Evolutionary conservation across 805 yeast genomes (phyloP).

Genomic region (Candida verbasci): DNA sequence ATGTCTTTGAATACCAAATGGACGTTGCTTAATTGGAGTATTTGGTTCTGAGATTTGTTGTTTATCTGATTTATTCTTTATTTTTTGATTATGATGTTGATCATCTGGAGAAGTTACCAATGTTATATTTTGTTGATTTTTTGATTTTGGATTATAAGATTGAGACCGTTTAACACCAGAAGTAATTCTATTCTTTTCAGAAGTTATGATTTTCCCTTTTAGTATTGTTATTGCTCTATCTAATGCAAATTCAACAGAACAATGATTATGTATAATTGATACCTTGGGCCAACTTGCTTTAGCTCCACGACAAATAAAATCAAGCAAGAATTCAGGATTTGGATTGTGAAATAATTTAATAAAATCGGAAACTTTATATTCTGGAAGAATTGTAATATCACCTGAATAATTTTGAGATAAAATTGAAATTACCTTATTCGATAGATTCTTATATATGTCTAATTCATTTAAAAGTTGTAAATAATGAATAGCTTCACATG

Average conservation of each 20-base stretch:
- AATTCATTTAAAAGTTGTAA: slow-evolving; percentile 69
- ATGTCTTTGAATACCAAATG: slow-evolving; percentile 23
- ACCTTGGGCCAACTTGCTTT: slow-evolving; percentile 92
- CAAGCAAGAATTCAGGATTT: slow-evolving; percentile 65
- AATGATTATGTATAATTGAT: slow-evolving; percentile 80
- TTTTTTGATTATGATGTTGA: not conserved
- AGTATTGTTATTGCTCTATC: slow-evolving; percentile 73
- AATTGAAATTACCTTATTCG: slow-evolving; percentile 70
- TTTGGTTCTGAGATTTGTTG: slow-evolving; percentile 8
- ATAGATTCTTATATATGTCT: slow-evolving; percentile 68
- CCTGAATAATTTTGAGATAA: slow-evolving; percentile 88
- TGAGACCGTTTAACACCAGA: slow-evolving; percentile 6
- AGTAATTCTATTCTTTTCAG: slow-evolving; percentile 12
- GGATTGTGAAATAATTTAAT: slow-evolving; percentile 74
- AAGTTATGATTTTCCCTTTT: slow-evolving; percentile 54
- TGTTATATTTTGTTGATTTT: slow-evolving; percentile 7
- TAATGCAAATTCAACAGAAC: slow-evolving; percentile 82
- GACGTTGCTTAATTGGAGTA: slow-evolving; percentile 11
- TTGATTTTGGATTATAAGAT: slow-evolving; percentile 3
- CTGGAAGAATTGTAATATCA: slow-evolving; percentile 88
- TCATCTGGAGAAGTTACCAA: slow-evolving; percentile 20
- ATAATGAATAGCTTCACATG: slow-evolving; percentile 74
- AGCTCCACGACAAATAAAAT: slow-evolving; percentile 76
- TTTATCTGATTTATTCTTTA: not conserved
- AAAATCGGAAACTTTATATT: slow-evolving; percentile 55